Evolutionary conservation across 73 alveolate genomes (phyloP), one percentile per base, ranked within the genome.

Genomic region (Symbiodinium pilosum): DNA sequence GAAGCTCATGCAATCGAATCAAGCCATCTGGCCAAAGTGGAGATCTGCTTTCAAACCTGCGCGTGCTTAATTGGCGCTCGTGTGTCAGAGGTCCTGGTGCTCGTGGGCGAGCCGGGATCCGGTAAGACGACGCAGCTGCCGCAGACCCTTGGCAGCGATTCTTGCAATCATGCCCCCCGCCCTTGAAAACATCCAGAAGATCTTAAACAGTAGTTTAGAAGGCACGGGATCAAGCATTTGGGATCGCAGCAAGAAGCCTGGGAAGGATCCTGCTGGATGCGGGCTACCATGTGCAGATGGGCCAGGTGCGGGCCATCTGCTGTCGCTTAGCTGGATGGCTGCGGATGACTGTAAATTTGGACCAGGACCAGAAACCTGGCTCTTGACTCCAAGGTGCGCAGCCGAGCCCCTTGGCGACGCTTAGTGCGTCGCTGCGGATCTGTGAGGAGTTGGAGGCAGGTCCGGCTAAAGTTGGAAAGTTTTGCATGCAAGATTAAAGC

Each of bases 141-240:
- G 26, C 95, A 88, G 95, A 88, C n/a, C n/a, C n/a, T n/a, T n/a
- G n/a, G n/a, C n/a, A n/a, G n/a, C n/a, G n/a, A n/a, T n/a, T n/a
- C n/a, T n/a, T n/a, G n/a, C n/a, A n/a, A n/a, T n/a, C n/a, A n/a
- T n/a, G n/a, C n/a, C n/a, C n/a, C n/a, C n/a, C n/a, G n/a, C n/a
- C n/a, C n/a, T n/a, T n/a, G n/a, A n/a, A n/a, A n/a, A n/a, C n/a
- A n/a, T n/a, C n/a, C n/a, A n/a, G n/a, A n/a, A n/a, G 95, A 94
- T 38, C 99, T 99, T 99, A 99, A 24, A 99, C 99, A 24, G 99
- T 99, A 20, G 99, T 99, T 93, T 99, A 99, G 34, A 99, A 99
- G 96, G 99, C 99, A 24, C 99, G 99, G 95, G 99, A 99, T 99
- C 99, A 99, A 30, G 99, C 99, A 36, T 99, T 99, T 18, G 99